These are phyloP conservation scores for Tilletia indica DNA, from an alignment of 1,284 basidiomycete genomes.

Conservation along the genomic window DNA sequence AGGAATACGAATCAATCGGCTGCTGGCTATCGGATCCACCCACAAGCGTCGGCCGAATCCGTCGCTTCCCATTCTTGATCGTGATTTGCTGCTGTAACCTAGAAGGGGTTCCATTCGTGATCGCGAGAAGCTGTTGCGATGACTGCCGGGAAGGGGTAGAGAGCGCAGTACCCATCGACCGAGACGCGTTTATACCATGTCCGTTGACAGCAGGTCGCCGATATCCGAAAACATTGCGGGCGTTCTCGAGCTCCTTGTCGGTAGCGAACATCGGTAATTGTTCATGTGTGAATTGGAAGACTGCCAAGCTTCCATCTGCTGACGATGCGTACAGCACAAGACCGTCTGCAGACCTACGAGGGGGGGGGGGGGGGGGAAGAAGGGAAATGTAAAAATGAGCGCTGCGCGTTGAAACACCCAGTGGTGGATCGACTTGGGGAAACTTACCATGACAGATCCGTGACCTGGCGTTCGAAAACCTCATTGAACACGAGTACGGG, in stretches of 20 bases:
- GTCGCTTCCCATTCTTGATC: conserved; percentile 64
- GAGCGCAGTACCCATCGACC: conserved; percentile 33
- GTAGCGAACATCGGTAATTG: conserved; percentile 82
- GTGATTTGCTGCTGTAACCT: conserved; percentile 56
- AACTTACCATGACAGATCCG: conserved; percentile 85
- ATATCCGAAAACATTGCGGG: conserved; percentile 38
- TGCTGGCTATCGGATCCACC: conserved; percentile 28
- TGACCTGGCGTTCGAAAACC: conserved; percentile 87
- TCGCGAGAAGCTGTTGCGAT: not conserved
- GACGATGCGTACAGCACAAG: conserved; percentile 89
- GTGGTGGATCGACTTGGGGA: not conserved
- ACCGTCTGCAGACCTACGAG: conserved; percentile 64
- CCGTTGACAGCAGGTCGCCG: conserved; percentile 16
- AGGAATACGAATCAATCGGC: not conserved
- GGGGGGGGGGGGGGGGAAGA: not conserved
- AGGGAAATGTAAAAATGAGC: not conserved
- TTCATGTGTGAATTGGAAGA: conserved; percentile 73
- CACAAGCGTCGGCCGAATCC: conserved; percentile 64
- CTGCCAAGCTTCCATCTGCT: conserved; percentile 88
- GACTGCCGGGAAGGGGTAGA: conserved; percentile 22
- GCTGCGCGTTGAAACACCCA: not conserved
- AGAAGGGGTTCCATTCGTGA: conserved; percentile 19
- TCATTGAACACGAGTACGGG: conserved; percentile 90
- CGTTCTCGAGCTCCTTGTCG: conserved; percentile 60
- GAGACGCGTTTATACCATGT: conserved; percentile 8